Evolutionary conservation across 441 rosid species (phyloP).

Genomic region (Melastoma candidum): DNA sequence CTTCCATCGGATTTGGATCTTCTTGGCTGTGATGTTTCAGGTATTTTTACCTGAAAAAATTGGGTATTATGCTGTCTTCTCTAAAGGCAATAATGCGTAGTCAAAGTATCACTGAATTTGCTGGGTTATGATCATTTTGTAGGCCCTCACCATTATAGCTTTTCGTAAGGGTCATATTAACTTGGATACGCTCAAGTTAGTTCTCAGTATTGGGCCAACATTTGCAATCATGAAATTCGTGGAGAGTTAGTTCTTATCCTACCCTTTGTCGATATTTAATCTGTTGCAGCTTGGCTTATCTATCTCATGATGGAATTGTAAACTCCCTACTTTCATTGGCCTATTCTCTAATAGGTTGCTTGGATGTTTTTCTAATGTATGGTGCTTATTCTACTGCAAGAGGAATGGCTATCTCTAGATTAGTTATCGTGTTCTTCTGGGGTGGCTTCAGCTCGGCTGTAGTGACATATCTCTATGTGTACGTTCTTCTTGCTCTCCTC

Average conservation of each 20-base stretch:
- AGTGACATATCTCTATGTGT: conserved; percentile 77
- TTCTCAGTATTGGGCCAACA: conserved; percentile 89
- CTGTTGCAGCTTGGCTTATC: conserved; percentile 5
- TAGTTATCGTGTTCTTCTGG: conserved; percentile 91
- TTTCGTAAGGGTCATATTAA: conserved; percentile 55
- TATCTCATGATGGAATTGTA: conserved; percentile 6
- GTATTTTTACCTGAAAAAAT: conserved; percentile 22
- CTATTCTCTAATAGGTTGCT: conserved; percentile 46
- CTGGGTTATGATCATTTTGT: conserved; percentile 19
- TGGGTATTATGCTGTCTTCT: too few species aligned
- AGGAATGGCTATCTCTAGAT: conserved; percentile 99
- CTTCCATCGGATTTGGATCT: conserved; percentile 97
- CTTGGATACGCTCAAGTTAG: conserved; percentile 63
- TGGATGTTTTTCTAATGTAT: conserved; percentile 88
- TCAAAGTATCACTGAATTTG: conserved; percentile 2
- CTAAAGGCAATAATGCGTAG: conserved; percentile 7
- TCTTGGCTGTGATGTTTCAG: conserved; percentile 96
- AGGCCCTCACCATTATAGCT: conserved; percentile 91
- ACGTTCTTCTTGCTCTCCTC: conserved; percentile 21
- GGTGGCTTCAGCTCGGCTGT: conserved; percentile 65
- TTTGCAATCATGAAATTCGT: conserved; percentile 87
- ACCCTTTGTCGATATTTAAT: conserved; percentile 3
- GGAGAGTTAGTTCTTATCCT: conserved; percentile 50
- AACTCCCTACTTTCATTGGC: conserved; percentile 9
- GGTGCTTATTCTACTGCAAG: conserved; percentile 93